Conservation (phyloP, 2,329 filamentous ascomycete species). For the Truncatella angustata region DNA sequence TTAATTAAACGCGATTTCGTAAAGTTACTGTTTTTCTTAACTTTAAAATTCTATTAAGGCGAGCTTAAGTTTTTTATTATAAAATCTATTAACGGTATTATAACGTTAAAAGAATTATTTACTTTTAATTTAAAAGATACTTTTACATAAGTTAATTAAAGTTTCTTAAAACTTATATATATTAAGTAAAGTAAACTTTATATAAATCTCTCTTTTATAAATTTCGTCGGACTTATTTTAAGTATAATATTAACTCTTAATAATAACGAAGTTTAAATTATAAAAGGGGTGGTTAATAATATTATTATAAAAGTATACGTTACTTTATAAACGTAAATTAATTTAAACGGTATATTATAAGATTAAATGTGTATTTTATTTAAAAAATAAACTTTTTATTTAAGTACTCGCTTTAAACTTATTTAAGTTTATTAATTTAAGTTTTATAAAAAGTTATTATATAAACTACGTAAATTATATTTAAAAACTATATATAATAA, state of each 20-base stretch:
- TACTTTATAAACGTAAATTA: constrained; percentile 35
- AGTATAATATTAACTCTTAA: constrained; percentile 43
- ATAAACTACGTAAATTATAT: constrained; percentile 43
- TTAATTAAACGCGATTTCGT: too few species aligned
- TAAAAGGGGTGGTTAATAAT: constrained; percentile 35
- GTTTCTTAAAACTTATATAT: constrained; percentile 48
- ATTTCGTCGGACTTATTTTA: constrained; percentile 49
- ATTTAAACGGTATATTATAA: constrained; percentile 40
- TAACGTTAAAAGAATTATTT: constrained; percentile 45
- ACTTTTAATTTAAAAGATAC: constrained; percentile 41
- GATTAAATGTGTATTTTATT: constrained; percentile 41
- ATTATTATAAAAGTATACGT: constrained; percentile 40
- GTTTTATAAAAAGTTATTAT: constrained; percentile 41
- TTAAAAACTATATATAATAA: constrained; percentile 22
- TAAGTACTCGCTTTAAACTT: constrained; percentile 44
- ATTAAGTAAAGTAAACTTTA: constrained; percentile 37
- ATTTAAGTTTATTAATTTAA: constrained; percentile 33
- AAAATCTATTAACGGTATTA: constrained; percentile 24
- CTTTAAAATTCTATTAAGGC: too few species aligned
- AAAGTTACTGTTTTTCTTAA: too few species aligned
- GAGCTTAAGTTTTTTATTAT: constrained; percentile 39
- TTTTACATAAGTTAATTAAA: constrained; percentile 43
- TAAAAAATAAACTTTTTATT: constrained; percentile 33
- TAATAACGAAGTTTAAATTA: constrained; percentile 34
- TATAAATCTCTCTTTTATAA: constrained; percentile 50